Conservation (phyloP, 2,329 filamentous ascomycete genomes). For the Alternaria gansuensis region DNA sequence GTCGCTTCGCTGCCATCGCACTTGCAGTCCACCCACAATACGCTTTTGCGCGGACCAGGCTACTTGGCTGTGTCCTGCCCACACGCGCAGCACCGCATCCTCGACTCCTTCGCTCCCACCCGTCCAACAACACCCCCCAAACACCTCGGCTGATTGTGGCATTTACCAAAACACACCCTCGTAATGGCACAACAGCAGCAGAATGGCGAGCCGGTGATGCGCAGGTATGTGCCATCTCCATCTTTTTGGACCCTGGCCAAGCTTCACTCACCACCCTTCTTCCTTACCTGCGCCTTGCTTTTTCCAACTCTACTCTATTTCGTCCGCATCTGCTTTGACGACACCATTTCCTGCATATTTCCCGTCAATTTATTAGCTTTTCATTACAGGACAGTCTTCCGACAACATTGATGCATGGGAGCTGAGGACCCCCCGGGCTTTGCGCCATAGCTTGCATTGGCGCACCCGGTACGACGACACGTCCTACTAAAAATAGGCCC, state of each 20-base stretch:
- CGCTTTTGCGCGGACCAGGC: constrained; percentile 12
- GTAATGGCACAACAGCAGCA: constrained; percentile 52
- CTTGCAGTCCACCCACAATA: constrained; percentile 6
- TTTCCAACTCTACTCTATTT: constrained; percentile 1
- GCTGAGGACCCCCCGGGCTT: constrained; percentile 38
- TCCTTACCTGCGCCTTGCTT: neutral
- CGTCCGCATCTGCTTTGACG: neutral
- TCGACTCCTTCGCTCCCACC: neutral
- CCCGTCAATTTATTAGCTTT: neutral
- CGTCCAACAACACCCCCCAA: neutral
- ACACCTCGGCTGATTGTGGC: constrained; percentile 12
- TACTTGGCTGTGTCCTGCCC: constrained; percentile 27
- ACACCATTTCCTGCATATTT: constrained; percentile 5
- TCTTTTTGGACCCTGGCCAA: constrained; percentile 15
- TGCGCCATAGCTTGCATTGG: constrained; percentile 52
- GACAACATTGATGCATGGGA: constrained; percentile 21
- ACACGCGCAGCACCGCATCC: neutral
- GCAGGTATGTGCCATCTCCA: constrained; percentile 64
- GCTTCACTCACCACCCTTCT: constrained; percentile 5
- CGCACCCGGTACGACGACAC: constrained; percentile 48
- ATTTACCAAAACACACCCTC: constrained; percentile 13
- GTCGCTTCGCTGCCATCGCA: constrained; percentile 8
- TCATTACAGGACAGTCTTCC: neutral
- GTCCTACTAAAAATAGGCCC: constrained; percentile 50
- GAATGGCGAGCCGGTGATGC: constrained; percentile 66